Conservation (phyloP, 208 protist genomes). For the Leishmania gerbilli region DNA sequence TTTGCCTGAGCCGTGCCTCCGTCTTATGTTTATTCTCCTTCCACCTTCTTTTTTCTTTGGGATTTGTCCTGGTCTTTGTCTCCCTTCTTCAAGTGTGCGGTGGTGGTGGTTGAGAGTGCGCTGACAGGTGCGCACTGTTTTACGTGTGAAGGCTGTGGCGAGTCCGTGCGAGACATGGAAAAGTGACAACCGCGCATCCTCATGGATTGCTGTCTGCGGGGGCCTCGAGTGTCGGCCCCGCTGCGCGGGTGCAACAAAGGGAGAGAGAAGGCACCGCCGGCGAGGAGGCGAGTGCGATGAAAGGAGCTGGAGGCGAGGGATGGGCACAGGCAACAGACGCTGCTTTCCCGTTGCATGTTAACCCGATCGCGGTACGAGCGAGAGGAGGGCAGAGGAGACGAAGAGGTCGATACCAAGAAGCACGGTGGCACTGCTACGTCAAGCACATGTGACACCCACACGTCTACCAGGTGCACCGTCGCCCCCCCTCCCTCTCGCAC, state of each 20-base stretch:
- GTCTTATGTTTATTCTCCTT: slow-evolving; percentile 3
- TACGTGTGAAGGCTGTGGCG: background rate
- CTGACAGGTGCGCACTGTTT: slow-evolving; percentile 2
- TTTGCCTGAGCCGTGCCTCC: background rate
- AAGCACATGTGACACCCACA: background rate
- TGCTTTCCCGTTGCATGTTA: background rate
- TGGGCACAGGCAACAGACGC: too few species aligned
- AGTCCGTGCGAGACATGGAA: background rate
- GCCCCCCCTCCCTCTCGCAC: background rate
- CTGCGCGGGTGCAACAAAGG: background rate
- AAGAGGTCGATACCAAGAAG: background rate
- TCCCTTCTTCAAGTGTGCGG: background rate
- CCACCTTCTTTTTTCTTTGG: background rate
- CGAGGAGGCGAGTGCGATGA: background rate
- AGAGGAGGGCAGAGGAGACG: background rate
- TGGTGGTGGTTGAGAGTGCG: background rate
- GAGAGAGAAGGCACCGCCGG: background rate
- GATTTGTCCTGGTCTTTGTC: background rate
- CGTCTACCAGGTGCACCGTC: slow-evolving; percentile 3
- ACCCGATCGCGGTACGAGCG: background rate
- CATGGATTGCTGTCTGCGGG: background rate
- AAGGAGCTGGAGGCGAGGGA: background rate
- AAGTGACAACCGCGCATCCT: background rate
- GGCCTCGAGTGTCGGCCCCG: background rate
- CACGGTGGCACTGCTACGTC: background rate